phyloP scores from a whole-genome alignment of 352 stramenopile genomes.

The Pythium grandisporangium region DNA sequence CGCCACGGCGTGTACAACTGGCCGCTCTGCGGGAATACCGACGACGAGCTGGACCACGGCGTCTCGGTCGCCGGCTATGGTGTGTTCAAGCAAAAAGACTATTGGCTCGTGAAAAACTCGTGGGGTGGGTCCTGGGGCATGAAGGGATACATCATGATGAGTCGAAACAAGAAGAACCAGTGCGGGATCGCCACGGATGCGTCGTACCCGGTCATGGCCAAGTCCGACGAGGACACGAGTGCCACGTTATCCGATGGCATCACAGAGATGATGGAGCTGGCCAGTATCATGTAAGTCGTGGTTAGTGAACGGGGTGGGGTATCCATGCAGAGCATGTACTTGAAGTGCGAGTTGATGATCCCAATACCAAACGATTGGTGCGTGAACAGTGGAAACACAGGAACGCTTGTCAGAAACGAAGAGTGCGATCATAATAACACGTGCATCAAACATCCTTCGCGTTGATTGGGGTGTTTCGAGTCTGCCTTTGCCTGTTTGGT shows the following conservation, averaged over 20 bases:
- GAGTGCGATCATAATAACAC: too few species aligned
- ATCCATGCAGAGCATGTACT: too few species aligned
- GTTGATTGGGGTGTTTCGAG: too few species aligned
- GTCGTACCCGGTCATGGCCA: constrained; percentile 55
- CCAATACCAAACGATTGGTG: too few species aligned
- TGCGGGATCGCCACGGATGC: constrained; percentile 90
- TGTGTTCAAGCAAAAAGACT: constrained; percentile 80
- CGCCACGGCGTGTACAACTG: constrained; percentile 55
- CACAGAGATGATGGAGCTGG: constrained; percentile 3
- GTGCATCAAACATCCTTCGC: too few species aligned
- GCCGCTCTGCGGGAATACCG: constrained; percentile 19
- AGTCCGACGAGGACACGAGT: constrained; percentile 6
- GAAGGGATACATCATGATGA: constrained; percentile 82
- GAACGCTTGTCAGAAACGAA: too few species aligned
- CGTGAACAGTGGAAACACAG: too few species aligned
- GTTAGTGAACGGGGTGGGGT: too few species aligned
- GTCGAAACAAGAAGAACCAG: constrained; percentile 82
- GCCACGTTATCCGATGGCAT: too few species aligned
- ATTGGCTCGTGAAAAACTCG: constrained; percentile 94
- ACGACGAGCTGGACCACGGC: constrained; percentile 89
- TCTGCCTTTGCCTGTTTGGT: too few species aligned
- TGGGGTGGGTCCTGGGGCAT: constrained; percentile 87
- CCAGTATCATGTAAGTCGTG: constrained; percentile 11
- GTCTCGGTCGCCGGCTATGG: constrained; percentile 93
- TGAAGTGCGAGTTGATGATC: too few species aligned